phyloP scores from a whole-genome alignment of 2,329 filamentous ascomycete species.

The Botrytis fabae region DNA sequence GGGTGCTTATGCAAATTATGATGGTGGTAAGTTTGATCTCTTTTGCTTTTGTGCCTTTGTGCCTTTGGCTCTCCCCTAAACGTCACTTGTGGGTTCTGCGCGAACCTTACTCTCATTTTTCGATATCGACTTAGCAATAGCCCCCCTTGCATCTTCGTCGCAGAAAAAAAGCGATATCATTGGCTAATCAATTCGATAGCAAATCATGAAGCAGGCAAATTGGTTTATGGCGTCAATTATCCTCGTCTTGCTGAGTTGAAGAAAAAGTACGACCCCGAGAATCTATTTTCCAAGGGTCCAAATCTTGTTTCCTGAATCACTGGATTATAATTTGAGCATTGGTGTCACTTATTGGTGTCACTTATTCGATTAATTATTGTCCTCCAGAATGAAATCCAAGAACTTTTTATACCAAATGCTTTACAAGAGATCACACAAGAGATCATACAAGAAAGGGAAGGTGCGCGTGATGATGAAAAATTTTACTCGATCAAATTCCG shows the following conservation, averaged over 20 bases:
- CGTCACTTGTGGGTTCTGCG: neutral
- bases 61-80: neutral
- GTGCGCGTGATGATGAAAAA: neutral
- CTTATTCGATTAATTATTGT: neutral
- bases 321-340: neutral
- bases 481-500: neutral
- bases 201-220: slow-evolving; percentile 24
- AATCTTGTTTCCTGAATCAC: slow-evolving; percentile 11
- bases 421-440: neutral
- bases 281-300: slow-evolving; percentile 22
- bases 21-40: slow-evolving; percentile 16
- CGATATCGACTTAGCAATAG: neutral
- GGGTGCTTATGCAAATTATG: slow-evolving; percentile 24
- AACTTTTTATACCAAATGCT: neutral
- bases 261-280: slow-evolving; percentile 32
- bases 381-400: neutral
- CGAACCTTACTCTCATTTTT: neutral
- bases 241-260: slow-evolving; percentile 30
- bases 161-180: neutral
- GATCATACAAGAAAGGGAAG: too few species aligned
- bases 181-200: slow-evolving; percentile 16
- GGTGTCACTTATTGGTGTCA: too few species aligned
- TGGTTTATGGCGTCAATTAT: slow-evolving; percentile 30
- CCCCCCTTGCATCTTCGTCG: neutral
- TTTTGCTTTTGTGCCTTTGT: neutral